Base-by-base conservation (phyloP, 208 protist species). In the Tetramitus jugosus region DNA sequence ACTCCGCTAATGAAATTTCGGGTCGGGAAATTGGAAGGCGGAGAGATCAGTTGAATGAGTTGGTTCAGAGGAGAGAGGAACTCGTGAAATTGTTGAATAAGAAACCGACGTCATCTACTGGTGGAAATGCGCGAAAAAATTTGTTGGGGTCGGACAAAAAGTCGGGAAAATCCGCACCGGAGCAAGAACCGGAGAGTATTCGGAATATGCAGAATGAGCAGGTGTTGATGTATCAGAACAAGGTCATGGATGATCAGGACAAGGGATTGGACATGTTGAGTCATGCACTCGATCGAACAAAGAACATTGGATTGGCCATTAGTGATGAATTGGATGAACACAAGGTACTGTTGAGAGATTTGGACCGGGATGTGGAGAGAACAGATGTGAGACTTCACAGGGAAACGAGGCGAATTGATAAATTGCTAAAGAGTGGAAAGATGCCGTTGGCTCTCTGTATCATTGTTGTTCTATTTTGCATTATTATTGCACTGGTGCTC, bases 261-360 rank as follows among this genome's bases (percentile, higher is more conserved):
- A 43, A 68, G 10, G 29, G 37, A 10, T 43, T 68, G 8, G 62
- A 68, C 17, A 3, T n/a, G 1, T 43, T 68, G 8, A 43, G 14
- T 43, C 1, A 43, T 26, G 62, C 62, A 4, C n/a, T 68, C 0
- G 33, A 42, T 7, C 39, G 62, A 68, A 68, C 62, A 14, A 68
- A 68, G 42, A 8, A 43, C 23, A 68, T 68, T 68, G 62, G 62
- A n/a, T 4, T 43, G 2, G 17, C n/a, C 29, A 68, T 68, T 43
- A 37, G 33, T 43, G 62, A 68, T 29, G 62, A 68, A 68, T 42
- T 68, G 10, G 20, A 68, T 43, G 62, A 68, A 68, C 62, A 68
- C 42, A 13, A 20, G 29, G 6, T 13, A 43, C 33, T 68, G 8
- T 42, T 68, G 1, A 37, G 31, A 29, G 62, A 68, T 43, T 39